Percentiles rank a stretch among this genome's conserved stretches.
These are phyloP conservation scores for Termitomyces sp. DNA, from an alignment of 768 basidiomycete species.

Conservation along the genomic window DNA sequence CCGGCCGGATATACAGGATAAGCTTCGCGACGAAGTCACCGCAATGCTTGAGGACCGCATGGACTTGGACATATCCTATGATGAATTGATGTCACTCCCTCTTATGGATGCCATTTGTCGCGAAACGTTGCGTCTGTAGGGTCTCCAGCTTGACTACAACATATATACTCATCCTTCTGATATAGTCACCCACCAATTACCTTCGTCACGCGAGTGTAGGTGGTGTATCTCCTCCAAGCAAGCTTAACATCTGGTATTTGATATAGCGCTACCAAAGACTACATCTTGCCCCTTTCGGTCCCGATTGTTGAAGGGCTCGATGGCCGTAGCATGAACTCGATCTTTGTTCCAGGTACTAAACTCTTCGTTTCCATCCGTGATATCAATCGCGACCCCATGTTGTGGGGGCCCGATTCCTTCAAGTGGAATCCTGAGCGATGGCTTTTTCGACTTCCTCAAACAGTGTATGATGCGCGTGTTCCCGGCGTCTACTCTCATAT, in stretches of 20 bases:
- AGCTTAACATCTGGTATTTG: neutral
- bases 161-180: neutral
- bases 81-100: slow-evolving; percentile 28
- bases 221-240: neutral
- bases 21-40: slow-evolving; percentile 29
- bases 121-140: slow-evolving; percentile 36
- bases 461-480: slow-evolving; percentile 29
- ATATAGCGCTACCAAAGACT: slow-evolving; percentile 29
- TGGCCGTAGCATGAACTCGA: slow-evolving; percentile 29
- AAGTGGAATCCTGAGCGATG: slow-evolving; percentile 51
- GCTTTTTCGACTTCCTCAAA: slow-evolving; percentile 32
- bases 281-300: slow-evolving; percentile 33
- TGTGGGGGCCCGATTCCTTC: slow-evolving; percentile 44
- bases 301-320: slow-evolving; percentile 32
- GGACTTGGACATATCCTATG: slow-evolving; percentile 31
- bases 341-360: slow-evolving; percentile 33
- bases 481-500: slow-evolving; percentile 41
- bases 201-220: slow-evolving; percentile 13
- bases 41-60: slow-evolving; percentile 16
- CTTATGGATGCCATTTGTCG: slow-evolving; percentile 32
- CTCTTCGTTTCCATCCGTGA: slow-evolving; percentile 31
- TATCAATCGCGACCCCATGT: slow-evolving; percentile 31
- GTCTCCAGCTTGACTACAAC: neutral
- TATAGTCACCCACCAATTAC: slow-evolving; percentile 14
- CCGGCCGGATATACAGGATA: slow-evolving; percentile 25